Conservation (phyloP, 495 filamentous ascomycete genomes). For the Aspergillus olivimuriae region DNA sequence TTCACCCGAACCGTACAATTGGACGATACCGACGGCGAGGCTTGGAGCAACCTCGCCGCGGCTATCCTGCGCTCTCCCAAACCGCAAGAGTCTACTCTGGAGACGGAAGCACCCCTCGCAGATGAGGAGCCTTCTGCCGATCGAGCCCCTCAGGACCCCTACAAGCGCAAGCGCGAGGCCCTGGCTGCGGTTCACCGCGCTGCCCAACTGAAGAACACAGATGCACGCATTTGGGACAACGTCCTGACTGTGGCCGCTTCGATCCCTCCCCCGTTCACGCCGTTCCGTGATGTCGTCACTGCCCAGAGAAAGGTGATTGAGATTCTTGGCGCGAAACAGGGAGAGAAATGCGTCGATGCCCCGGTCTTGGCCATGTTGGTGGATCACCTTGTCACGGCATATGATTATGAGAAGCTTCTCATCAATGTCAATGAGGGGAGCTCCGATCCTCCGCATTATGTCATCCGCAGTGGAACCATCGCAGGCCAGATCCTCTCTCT, state of each 20-base stretch:
- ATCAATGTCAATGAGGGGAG: constrained; percentile 13
- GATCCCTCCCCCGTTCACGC: constrained; percentile 61
- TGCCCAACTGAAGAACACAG: constrained; percentile 69
- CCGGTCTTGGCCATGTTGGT: constrained; percentile 66
- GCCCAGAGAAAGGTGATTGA: constrained; percentile 69
- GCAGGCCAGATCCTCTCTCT: constrained; percentile 59
- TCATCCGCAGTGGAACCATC: constrained; percentile 40
- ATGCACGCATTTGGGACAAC: constrained; percentile 94
- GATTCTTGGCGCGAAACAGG: constrained; percentile 57
- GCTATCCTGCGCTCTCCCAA: constrained; percentile 55
- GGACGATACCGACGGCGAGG: constrained; percentile 83
- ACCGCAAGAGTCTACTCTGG: constrained; percentile 22
- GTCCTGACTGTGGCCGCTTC: constrained; percentile 78
- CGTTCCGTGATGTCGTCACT: constrained; percentile 65
- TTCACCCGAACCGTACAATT: constrained; percentile 73
- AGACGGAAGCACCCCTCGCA: constrained; percentile 24
- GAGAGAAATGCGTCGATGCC: constrained; percentile 72
- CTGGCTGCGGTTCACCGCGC: constrained; percentile 80
- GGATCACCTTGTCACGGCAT: constrained; percentile 55
- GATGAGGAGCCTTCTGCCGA: constrained; percentile 25
- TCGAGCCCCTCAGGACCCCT: constrained; percentile 31
- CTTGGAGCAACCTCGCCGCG: constrained; percentile 91
- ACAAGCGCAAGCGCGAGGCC: constrained; percentile 63
- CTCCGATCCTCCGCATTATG: constrained; percentile 11
- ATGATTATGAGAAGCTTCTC: constrained; percentile 34